Percentiles rank a stretch among this genome's conserved stretches.
These are phyloP conservation scores for Chloranthus sessilifolius DNA, from an alignment of 164 flowering plant genomes.

Conservation along the genomic window DNA sequence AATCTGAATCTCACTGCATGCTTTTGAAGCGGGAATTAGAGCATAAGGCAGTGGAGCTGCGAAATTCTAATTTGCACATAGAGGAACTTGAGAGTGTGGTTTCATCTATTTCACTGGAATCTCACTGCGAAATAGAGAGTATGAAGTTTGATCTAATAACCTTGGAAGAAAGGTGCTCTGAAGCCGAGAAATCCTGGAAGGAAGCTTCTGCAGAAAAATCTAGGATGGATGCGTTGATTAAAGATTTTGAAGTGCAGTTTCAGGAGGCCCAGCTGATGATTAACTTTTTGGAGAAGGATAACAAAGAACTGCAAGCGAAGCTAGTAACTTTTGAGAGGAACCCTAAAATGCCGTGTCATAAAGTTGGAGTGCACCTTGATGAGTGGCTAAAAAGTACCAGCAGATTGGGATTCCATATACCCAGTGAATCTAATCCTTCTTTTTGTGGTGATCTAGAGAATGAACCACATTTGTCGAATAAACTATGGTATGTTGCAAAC, in stretches of 20 bases:
- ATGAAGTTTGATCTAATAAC: constrained; percentile 60
- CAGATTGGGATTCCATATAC: neutral
- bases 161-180: constrained; percentile 45
- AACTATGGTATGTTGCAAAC: constrained; percentile 40
- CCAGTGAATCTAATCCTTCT: neutral
- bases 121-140: constrained; percentile 83
- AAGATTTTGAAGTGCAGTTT: constrained; percentile 28
- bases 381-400: constrained; percentile 20
- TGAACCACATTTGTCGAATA: constrained; percentile 17
- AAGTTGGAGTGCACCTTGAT: constrained; percentile 28
- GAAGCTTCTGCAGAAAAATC: constrained; percentile 42
- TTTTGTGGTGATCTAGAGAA: constrained; percentile 17
- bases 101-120: constrained; percentile 56
- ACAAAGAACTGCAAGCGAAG: constrained; percentile 42
- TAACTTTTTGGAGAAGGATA: constrained; percentile 42
- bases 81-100: constrained; percentile 60
- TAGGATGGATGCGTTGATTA: constrained; percentile 30
- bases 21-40: constrained; percentile 44
- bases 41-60: constrained; percentile 44
- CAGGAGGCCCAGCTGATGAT: constrained; percentile 36
- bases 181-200: constrained; percentile 46
- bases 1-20: constrained; percentile 36
- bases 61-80: constrained; percentile 28
- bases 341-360: constrained; percentile 21
- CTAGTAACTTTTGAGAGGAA: constrained; percentile 31